Percentiles rank a stretch among this genome's conserved stretches.
Evolutionary conservation across 192 early-diverging fungal genomes (phyloP).

Genomic region (Oehlia diaphana): DNA sequence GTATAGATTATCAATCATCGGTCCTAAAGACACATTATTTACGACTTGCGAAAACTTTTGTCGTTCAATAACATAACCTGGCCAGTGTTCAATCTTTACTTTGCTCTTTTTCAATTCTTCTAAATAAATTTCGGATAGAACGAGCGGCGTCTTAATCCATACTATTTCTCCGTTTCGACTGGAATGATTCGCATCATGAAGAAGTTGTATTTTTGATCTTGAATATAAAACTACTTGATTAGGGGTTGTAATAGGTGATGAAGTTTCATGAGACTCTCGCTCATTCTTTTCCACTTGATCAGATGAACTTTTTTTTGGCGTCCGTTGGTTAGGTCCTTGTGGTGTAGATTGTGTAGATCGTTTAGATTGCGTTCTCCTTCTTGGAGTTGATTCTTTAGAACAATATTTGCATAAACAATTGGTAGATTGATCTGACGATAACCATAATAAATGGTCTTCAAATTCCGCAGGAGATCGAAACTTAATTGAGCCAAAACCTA

Average conservation of each 20-base stretch:
- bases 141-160: neutral
- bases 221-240: neutral
- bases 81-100: neutral
- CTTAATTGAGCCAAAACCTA: neutral
- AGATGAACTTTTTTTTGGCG: neutral
- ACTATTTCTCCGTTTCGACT: neutral
- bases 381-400: neutral
- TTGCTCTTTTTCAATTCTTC: neutral
- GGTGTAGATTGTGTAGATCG: neutral
- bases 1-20: neutral
- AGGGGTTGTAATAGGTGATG: neutral
- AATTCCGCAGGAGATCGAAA: slow-evolving; percentile 17
- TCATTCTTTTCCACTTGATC: no score
- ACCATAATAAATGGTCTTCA: slow-evolving; percentile 18
- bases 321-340: neutral
- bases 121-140: neutral
- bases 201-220: neutral
- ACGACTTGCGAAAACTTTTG: neutral
- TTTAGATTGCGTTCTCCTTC: neutral
- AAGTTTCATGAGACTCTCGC: neutral
- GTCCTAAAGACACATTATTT: neutral
- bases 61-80: neutral
- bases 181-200: neutral
- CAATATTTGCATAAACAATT: slow-evolving; percentile 3
- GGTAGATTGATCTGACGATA: neutral